Conservation (phyloP, 768 basidiomycete genomes). For the Suillus subaureus region DNA sequence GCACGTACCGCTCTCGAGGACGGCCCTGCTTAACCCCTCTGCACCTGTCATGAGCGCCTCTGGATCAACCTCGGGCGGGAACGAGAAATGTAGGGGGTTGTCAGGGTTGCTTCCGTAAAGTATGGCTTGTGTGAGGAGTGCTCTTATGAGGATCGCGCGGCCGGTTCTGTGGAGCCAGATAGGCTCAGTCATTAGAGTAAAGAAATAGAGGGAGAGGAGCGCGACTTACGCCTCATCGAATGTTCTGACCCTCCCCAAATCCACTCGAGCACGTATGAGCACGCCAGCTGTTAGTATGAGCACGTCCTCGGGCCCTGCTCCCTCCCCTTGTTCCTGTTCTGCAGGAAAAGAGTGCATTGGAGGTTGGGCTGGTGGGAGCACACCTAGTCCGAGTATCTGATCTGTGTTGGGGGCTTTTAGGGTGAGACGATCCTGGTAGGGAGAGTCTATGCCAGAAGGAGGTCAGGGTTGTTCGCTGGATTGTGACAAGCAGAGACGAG, state of each 20-base stretch:
- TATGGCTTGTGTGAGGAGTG: slow-evolving; percentile 83
- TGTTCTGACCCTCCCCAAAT: slow-evolving; percentile 58
- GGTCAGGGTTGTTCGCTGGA: slow-evolving; percentile 1
- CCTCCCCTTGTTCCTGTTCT: slow-evolving; percentile 13
- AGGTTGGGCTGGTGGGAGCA: slow-evolving; percentile 30
- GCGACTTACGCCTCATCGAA: slow-evolving; percentile 65
- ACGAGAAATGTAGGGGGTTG: slow-evolving; percentile 81
- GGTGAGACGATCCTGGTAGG: slow-evolving; percentile 72
- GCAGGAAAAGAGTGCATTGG: slow-evolving; percentile 21
- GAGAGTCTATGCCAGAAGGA: slow-evolving; percentile 49
- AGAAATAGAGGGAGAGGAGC: neutral
- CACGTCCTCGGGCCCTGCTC: slow-evolving; percentile 14
- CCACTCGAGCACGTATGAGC: slow-evolving; percentile 67
- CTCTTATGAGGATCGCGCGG: slow-evolving; percentile 68
- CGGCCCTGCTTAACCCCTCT: slow-evolving; percentile 69
- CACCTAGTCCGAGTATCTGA: slow-evolving; percentile 70
- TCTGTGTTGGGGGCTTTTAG: slow-evolving; percentile 64
- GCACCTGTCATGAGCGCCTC: slow-evolving; percentile 81
- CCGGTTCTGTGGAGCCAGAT: slow-evolving; percentile 48
- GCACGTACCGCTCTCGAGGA: slow-evolving; percentile 69
- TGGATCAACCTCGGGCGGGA: slow-evolving; percentile 78
- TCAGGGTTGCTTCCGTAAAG: slow-evolving; percentile 72
- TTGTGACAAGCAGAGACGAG: neutral
- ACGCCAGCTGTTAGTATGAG: slow-evolving; percentile 59
- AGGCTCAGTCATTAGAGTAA: neutral